These are phyloP conservation scores for Podaxis sp. DNA, from an alignment of 768 basidiomycete species.

Conservation along the genomic window DNA sequence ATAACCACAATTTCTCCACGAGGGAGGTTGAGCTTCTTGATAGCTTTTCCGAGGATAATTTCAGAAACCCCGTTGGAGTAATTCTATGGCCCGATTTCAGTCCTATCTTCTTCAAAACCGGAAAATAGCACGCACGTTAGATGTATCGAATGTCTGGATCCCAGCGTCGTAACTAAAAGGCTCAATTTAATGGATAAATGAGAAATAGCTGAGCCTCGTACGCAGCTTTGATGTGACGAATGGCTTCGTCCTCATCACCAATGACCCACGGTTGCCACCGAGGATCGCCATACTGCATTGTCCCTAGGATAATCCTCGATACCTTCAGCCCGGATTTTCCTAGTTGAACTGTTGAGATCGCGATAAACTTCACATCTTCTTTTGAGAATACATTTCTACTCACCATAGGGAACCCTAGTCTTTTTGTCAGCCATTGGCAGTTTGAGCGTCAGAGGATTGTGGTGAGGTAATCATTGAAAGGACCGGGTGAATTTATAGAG, in stretches of 20 bases:
- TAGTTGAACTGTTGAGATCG: conserved; percentile 31
- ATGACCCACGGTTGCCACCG: conserved; percentile 53
- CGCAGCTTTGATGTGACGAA: conserved; percentile 51
- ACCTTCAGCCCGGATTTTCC: conserved; percentile 61
- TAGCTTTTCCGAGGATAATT: conserved; percentile 66
- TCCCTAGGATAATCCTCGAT: conserved; percentile 64
- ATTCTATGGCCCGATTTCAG: conserved; percentile 30
- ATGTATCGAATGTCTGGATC: conserved; percentile 63
- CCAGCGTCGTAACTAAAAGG: conserved; percentile 54
- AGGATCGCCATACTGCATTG: conserved; percentile 56
- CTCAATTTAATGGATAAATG: background rate
- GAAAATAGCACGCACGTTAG: conserved; percentile 32
- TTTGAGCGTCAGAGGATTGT: background rate
- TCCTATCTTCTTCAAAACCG: conserved; percentile 3
- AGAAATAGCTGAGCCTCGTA: conserved; percentile 18
- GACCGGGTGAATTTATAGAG: too few relatives aligned
- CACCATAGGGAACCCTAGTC: conserved; percentile 1
- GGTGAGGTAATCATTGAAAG: too few relatives aligned
- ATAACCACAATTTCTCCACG: conserved; percentile 76
- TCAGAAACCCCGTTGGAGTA: conserved; percentile 72
- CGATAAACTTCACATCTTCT: background rate
- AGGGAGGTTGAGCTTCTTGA: conserved; percentile 66
- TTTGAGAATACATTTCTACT: background rate
- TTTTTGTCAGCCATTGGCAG: background rate
- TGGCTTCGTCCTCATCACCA: conserved; percentile 46